Conservation (phyloP, 2,329 filamentous ascomycete genomes). For the Venturia nashicola region DNA sequence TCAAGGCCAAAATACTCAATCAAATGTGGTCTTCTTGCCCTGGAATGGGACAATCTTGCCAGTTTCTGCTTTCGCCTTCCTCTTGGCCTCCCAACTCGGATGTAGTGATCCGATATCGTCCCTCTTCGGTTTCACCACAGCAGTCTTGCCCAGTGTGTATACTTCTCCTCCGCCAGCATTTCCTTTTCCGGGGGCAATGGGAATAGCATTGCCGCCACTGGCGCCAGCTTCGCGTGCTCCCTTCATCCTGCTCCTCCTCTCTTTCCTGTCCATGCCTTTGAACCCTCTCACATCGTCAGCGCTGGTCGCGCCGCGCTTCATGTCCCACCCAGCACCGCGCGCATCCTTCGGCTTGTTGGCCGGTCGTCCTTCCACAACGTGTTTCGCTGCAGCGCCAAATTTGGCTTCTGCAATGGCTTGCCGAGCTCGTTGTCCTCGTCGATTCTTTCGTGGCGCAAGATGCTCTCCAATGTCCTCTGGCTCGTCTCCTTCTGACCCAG, state of each 20-base stretch:
- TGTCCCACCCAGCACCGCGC: conserved; percentile 45
- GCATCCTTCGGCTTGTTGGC: conserved; percentile 21
- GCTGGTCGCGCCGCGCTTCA: conserved; percentile 38
- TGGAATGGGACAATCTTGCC: conserved; percentile 34
- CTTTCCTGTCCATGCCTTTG: conserved; percentile 5
- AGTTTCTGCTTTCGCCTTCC: conserved; percentile 44
- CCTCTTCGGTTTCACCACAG: conserved; percentile 11
- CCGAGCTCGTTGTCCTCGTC: conserved; percentile 63
- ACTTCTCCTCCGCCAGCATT: neutral
- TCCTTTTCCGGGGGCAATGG: neutral
- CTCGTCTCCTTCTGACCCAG: conserved; percentile 62
- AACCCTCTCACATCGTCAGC: conserved; percentile 14
- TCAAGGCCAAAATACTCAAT: conserved; percentile 24
- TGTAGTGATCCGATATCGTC: conserved; percentile 44
- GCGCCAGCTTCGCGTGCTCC: neutral
- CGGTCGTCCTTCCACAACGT: conserved; percentile 37
- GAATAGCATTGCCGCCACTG: neutral
- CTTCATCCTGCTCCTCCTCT: neutral
- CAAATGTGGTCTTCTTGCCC: conserved; percentile 52
- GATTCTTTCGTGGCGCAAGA: conserved; percentile 52
- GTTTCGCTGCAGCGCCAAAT: conserved; percentile 58
- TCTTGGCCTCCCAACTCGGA: conserved; percentile 54
- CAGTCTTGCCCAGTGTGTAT: conserved; percentile 10
- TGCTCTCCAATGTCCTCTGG: conserved; percentile 38
- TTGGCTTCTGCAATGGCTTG: conserved; percentile 74